phyloP scores from a whole-genome alignment of 345 rosid genomes.

The Rhodomyrtus tomentosa region DNA sequence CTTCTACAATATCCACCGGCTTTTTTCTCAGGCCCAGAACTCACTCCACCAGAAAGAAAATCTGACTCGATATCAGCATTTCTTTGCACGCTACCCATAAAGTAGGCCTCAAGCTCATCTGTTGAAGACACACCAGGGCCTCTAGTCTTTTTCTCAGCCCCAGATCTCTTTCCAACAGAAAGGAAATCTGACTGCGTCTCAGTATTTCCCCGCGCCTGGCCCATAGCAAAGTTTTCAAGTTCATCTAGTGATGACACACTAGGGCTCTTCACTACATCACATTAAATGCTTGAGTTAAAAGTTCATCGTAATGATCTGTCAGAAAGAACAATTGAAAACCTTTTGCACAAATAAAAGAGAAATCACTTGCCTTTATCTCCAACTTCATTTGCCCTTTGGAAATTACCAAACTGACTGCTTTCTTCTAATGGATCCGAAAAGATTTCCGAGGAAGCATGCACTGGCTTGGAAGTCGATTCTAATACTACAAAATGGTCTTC shows the following conservation, averaged over 20 bases:
- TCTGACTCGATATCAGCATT: conserved; percentile 11
- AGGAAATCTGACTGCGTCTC: background rate
- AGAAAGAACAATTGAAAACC: background rate
- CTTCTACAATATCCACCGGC: conserved; percentile 31
- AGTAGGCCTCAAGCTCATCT: conserved; percentile 74
- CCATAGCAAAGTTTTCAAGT: conserved; percentile 72
- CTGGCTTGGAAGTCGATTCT: conserved; percentile 34
- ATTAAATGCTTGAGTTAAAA: conserved; percentile 2
- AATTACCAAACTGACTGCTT: conserved; percentile 28
- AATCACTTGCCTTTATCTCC: conserved; percentile 8
- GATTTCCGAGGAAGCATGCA: conserved; percentile 19
- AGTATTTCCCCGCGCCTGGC: conserved; percentile 25
- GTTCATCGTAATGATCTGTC: background rate
- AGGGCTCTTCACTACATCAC: conserved; percentile 32
- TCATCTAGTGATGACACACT: conserved; percentile 51
- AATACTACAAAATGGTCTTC: conserved; percentile 62
- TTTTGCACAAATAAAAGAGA: background rate
- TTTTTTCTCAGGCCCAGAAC: conserved; percentile 4
- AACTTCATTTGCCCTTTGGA: conserved; percentile 17
- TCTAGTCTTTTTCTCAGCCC: conserved; percentile 11
- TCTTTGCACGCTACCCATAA: conserved; percentile 34
- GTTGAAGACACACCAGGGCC: conserved; percentile 36
- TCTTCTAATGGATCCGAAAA: conserved; percentile 50
- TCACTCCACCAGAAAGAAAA: conserved; percentile 3
- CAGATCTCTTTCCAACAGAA: conserved; percentile 4